These are phyloP conservation scores for Boletus subparvulus DNA, from an alignment of 768 basidiomycete species.

Conservation along the genomic window DNA sequence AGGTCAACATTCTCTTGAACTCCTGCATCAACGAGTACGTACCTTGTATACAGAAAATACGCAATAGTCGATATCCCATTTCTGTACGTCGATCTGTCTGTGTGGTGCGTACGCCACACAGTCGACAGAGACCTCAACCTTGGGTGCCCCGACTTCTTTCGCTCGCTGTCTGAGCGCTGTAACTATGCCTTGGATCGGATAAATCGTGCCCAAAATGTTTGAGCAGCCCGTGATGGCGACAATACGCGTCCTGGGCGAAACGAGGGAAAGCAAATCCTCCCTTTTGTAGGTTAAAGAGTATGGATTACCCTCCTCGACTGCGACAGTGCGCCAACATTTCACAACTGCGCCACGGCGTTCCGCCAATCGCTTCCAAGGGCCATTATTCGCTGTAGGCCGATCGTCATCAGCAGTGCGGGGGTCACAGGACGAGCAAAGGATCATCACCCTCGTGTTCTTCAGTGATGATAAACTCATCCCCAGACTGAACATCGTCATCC, in stretches of 20 bases:
- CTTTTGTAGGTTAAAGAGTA: conserved; percentile 59
- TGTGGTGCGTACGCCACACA: conserved; percentile 82
- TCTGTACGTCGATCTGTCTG: conserved; percentile 64
- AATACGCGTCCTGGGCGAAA: conserved; percentile 65
- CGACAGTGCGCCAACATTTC: conserved; percentile 57
- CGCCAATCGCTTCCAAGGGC: conserved; percentile 77
- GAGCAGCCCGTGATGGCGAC: conserved; percentile 75
- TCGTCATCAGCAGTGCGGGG: background rate
- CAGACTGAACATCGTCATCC: conserved; percentile 50
- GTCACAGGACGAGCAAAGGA: background rate
- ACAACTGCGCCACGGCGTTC: conserved; percentile 51
- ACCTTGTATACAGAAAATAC: conserved; percentile 80
- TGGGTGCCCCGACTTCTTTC: conserved; percentile 48
- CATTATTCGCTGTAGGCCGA: conserved; percentile 56
- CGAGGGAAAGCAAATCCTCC: conserved; percentile 58
- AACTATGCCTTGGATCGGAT: conserved; percentile 59
- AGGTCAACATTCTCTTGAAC: background rate
- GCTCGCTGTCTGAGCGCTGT: conserved; percentile 52
- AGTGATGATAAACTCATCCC: conserved; percentile 77
- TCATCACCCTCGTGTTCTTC: conserved; percentile 72
- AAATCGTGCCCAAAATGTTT: conserved; percentile 68
- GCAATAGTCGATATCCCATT: conserved; percentile 76
- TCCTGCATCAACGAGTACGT: background rate
- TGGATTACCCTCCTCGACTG: conserved; percentile 55
- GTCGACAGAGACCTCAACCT: conserved; percentile 69